A percentile compares a stretch with the other conserved stretches of the same genome.
These are phyloP conservation scores for Torulaspora maleeae DNA, from an alignment of 805 yeast genomes.

Conservation along the genomic window DNA sequence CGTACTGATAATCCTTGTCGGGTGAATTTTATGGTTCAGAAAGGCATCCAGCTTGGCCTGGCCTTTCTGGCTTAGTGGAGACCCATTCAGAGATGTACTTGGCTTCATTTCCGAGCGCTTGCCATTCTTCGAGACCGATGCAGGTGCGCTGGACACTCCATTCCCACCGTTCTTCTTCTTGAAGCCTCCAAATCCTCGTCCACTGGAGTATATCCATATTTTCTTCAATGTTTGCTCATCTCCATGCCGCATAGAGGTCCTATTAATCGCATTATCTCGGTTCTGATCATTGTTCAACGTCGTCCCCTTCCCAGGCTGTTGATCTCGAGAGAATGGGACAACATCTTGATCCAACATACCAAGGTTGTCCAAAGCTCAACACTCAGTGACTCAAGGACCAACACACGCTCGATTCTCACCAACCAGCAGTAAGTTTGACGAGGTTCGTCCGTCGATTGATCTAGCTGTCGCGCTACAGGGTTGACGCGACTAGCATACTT, in stretches of 20 bases:
- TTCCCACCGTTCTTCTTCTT: background rate
- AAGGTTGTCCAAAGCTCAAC: background rate
- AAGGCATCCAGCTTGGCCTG: background rate
- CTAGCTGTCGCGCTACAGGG: too few relatives aligned
- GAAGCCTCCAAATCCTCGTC: background rate
- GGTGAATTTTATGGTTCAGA: too few relatives aligned
- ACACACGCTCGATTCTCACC: background rate
- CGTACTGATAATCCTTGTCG: too few relatives aligned
- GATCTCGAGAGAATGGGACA: background rate
- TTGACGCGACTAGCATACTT: too few relatives aligned
- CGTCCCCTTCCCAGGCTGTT: background rate
- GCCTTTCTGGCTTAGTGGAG: background rate
- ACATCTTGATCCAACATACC: background rate
- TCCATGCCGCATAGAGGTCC: background rate
- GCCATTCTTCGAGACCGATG: background rate
- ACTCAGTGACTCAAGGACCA: background rate
- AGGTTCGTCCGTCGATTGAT: too few relatives aligned
- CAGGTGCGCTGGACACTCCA: background rate
- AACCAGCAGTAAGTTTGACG: too few relatives aligned
- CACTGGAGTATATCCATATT: slow-evolving; percentile 8
- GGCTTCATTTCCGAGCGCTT: background rate
- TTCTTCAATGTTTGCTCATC: slow-evolving; percentile 3
- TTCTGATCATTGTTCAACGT: background rate
- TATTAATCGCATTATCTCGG: background rate
- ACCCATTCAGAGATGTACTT: background rate